These are phyloP conservation scores for Plantago ovata DNA, from an alignment of 257 asterid species.

Conservation along the genomic window DNA sequence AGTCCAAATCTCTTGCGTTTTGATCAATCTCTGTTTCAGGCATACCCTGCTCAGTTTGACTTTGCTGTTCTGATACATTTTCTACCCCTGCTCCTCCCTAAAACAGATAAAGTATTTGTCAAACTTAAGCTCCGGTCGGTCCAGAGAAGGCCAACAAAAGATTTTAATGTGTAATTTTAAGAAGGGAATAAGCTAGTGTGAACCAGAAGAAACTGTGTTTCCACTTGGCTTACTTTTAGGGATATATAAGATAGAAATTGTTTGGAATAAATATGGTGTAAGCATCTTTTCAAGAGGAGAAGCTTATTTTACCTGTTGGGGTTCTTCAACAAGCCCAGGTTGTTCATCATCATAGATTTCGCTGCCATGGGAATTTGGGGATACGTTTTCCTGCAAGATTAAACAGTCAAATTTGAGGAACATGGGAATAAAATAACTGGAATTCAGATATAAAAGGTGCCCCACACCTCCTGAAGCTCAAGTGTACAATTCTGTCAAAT, in stretches of 20 bases:
- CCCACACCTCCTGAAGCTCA: not conserved
- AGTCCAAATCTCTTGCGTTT: constrained; percentile 25
- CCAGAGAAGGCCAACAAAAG: not conserved
- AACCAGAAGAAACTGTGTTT: too few species aligned
- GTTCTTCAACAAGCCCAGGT: constrained; percentile 30
- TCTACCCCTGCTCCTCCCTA: constrained; percentile 31
- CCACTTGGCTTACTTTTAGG: too few species aligned
- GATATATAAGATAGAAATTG: too few species aligned
- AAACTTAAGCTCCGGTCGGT: too few species aligned
- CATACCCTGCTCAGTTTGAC: constrained; percentile 24
- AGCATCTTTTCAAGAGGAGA: not conserved
- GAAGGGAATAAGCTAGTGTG: too few species aligned
- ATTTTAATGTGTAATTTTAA: too few species aligned
- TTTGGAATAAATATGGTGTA: too few species aligned
- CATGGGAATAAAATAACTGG: not conserved
- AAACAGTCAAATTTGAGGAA: constrained; percentile 10
- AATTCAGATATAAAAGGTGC: too few species aligned
- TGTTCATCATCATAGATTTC: constrained; percentile 30
- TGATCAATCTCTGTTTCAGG: constrained; percentile 29
- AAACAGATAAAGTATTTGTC: constrained; percentile 10
- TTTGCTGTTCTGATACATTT: constrained; percentile 25
- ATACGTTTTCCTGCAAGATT: constrained; percentile 43
- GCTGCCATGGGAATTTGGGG: constrained; percentile 27
- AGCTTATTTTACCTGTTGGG: constrained; percentile 39
- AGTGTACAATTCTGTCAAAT: not conserved